Evolutionary conservation across 768 basidiomycete genomes (phyloP).

Genomic region (Cyclocybe cylindracea): DNA sequence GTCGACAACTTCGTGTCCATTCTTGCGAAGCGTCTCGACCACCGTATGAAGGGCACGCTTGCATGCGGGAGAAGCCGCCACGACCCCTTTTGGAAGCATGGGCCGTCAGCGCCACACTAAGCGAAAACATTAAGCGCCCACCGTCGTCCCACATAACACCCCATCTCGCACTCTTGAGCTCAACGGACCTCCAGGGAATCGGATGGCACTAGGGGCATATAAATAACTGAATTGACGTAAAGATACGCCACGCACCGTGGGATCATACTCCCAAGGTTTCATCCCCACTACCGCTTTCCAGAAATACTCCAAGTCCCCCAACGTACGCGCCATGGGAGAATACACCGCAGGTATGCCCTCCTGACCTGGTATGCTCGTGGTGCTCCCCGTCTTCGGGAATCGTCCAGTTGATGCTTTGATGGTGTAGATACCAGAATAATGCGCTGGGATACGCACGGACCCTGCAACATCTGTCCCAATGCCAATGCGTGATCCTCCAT

Average conservation of each 20-base stretch:
- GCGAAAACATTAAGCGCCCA: slow-evolving; percentile 20
- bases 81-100: slow-evolving; percentile 39
- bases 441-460: slow-evolving; percentile 64
- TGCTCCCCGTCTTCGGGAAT: slow-evolving; percentile 46
- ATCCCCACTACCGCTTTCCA: slow-evolving; percentile 62
- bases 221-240: slow-evolving; percentile 15
- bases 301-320: slow-evolving; percentile 63
- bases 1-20: slow-evolving; percentile 51
- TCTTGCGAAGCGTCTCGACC: slow-evolving; percentile 38
- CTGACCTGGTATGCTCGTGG: slow-evolving; percentile 52
- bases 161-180: slow-evolving; percentile 45
- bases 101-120: slow-evolving; percentile 6
- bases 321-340: slow-evolving; percentile 61
- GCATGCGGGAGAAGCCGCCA: slow-evolving; percentile 61
- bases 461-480: slow-evolving; percentile 74
- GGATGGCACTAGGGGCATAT: slow-evolving; percentile 34
- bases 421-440: slow-evolving; percentile 64
- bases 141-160: slow-evolving; percentile 69
- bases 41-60: slow-evolving; percentile 52
- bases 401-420: slow-evolving; percentile 53
- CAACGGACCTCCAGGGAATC: slow-evolving; percentile 39
- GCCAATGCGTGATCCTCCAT: slow-evolving; percentile 60
- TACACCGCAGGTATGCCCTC: slow-evolving; percentile 57
- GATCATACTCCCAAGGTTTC: slow-evolving; percentile 68
- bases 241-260: slow-evolving; percentile 29